phyloP scores from a whole-genome alignment of 805 yeast species.

The Kuraishia ogatae region DNA sequence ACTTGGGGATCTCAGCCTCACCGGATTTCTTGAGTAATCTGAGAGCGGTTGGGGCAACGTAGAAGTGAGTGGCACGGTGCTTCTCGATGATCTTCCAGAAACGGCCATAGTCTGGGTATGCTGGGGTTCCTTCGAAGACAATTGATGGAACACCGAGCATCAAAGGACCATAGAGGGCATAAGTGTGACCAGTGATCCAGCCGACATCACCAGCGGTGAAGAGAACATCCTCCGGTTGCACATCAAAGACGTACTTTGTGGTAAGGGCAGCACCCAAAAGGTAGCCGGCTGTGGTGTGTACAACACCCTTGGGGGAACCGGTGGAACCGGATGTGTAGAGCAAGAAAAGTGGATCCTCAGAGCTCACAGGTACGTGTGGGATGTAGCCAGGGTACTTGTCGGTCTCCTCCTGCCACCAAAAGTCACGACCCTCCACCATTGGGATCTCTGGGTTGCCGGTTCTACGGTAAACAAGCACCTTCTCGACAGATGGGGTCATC shows the following conservation, averaged over 20 bases:
- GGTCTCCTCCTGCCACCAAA: conserved; percentile 92
- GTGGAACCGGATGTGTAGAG: conserved; percentile 98
- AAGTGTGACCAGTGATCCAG: conserved; percentile 98
- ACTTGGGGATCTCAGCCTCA: conserved; percentile 68
- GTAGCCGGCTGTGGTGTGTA: conserved; percentile 92
- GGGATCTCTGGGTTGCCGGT: conserved; percentile 71
- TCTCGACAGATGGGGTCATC: conserved; percentile 64
- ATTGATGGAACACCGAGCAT: conserved; percentile 83
- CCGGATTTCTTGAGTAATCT: conserved; percentile 83
- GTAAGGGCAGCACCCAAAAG: conserved; percentile 87
- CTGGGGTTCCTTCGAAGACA: conserved; percentile 96
- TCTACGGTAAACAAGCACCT: conserved; percentile 83
- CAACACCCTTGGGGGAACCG: conserved; percentile 97
- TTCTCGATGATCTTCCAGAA: conserved; percentile 95
- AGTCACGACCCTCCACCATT: conserved; percentile 74
- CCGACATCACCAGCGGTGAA: conserved; percentile 99
- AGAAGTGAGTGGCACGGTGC: conserved; percentile 89
- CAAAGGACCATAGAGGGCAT: conserved; percentile 91
- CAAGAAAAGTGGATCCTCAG: conserved; percentile 94
- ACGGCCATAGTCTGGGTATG: conserved; percentile 90
- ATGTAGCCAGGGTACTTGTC: conserved; percentile 73
- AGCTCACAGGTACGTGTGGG: conserved; percentile 79
- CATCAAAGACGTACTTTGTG: conserved; percentile 88
- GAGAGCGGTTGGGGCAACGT: conserved; percentile 97
- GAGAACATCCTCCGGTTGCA: conserved; percentile 77